Evolutionary conservation across 1,284 basidiomycete species (phyloP), one percentile per base, ranked within the genome.

Genomic region (Austropuccinia psidii): DNA sequence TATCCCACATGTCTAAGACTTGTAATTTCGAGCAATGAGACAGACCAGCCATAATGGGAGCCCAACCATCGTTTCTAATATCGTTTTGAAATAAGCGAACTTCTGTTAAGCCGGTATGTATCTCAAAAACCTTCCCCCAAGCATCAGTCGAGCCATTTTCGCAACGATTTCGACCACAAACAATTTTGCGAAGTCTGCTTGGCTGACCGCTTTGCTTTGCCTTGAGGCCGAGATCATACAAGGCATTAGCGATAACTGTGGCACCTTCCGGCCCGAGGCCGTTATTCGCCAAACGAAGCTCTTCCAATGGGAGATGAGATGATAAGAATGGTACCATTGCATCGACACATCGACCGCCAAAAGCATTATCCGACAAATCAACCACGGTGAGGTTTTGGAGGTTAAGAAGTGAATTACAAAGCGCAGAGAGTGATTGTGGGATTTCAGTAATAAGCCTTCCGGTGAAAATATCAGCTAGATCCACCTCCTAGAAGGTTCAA

Each of bases 391-490:
- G 88, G 9, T 87, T 86, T 7, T 87, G 85, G 80, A 91, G 90
- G 77, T 87, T 85, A 76, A 87, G 88, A 74, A 98, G 86, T 17
- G 92, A 88, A 78, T 92, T 86, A 81, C 93, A 97, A 77, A 98
- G 87, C 37, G 91, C 89, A 45, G 88, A 86, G 54, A 98, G 87
- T 2, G 95, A 91, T 77, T 85, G 86, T 4, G 96, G 96, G 80
- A 98, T 98, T 82, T 98, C 95, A 75, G 87, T 86, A 83, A 98
- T 98, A 77, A 97, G 86, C 75, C 96, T 89, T 62, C 94, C 92
- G 11, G 95, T 98, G 83, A 98, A 98, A 82, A 98, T 95, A 83
- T 98, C 96, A 58, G 93, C 90, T 77, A 98, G 90, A 83, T 98
- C 89, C 77, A 93, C 95, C 72, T 96, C 83, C 93, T 97, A 62